These are phyloP conservation scores for Tranzscheliella williamsii DNA, from an alignment of 1,284 basidiomycete species.

Conservation along the genomic window DNA sequence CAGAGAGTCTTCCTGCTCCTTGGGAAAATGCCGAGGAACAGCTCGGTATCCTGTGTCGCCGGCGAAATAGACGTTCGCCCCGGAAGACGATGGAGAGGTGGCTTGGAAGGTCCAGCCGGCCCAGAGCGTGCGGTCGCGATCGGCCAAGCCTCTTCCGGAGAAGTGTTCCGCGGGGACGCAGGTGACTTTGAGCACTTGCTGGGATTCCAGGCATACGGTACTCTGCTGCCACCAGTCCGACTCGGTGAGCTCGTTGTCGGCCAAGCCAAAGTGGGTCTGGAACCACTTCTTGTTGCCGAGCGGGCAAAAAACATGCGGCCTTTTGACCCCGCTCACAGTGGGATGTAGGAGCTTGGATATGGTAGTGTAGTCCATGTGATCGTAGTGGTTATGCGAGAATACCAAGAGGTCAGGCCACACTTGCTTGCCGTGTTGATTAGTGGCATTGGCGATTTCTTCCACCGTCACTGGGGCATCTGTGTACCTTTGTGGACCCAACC, in stretches of 20 bases:
- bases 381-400: constrained; percentile 52
- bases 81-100: not conserved
- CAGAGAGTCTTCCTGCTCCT: constrained; percentile 37
- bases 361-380: constrained; percentile 47
- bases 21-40: constrained; percentile 22
- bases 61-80: constrained; percentile 46
- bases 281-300: constrained; percentile 43
- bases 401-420: constrained; percentile 46
- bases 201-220: constrained; percentile 8
- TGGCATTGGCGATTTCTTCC: constrained; percentile 20
- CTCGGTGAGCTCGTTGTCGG: constrained; percentile 33
- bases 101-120: constrained; percentile 44
- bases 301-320: constrained; percentile 45
- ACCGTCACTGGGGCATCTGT: constrained; percentile 43
- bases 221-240: constrained; percentile 51
- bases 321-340: constrained; percentile 3
- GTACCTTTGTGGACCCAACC: constrained; percentile 42
- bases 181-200: constrained; percentile 22
- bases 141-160: constrained; percentile 16
- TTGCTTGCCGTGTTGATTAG: constrained; percentile 11
- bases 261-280: constrained; percentile 29
- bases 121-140: constrained; percentile 46
- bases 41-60: constrained; percentile 45
- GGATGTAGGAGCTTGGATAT: constrained; percentile 33
- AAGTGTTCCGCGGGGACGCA: constrained; percentile 53